A percentile compares a stretch with the other conserved stretches of the same genome.
Conservation (phyloP, 441 rosid species). For the Pelargonium australe region DNA sequence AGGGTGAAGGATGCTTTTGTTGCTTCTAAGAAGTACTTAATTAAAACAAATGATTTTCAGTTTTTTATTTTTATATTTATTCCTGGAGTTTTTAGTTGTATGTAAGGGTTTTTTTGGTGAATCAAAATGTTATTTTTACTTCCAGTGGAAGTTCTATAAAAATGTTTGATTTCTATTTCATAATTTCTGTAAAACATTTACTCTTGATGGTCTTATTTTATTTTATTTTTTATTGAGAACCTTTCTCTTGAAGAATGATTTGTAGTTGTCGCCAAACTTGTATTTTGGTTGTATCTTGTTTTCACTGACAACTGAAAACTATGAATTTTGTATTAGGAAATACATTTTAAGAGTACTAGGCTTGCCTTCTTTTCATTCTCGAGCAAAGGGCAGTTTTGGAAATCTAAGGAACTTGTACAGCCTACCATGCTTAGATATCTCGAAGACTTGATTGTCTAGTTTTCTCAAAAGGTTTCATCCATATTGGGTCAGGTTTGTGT, state of each 20-base stretch:
- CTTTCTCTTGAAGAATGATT: neutral
- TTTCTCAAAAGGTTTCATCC: neutral
- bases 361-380: too few species aligned
- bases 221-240: neutral
- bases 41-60: neutral
- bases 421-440: neutral
- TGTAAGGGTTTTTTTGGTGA: neutral
- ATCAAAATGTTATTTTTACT: neutral
- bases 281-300: neutral
- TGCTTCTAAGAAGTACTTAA: neutral
- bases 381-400: neutral
- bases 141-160: neutral
- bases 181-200: neutral
- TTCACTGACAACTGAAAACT: too few species aligned
- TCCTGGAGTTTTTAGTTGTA: neutral
- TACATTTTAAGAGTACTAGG: too few species aligned
- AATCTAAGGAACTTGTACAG: neutral
- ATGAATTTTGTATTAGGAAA: too few species aligned
- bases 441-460: neutral
- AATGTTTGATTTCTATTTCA: neutral
- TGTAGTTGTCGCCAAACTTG: neutral
- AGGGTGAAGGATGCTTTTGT: neutral
- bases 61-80: neutral
- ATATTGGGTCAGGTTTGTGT: neutral
- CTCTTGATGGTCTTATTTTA: neutral